Conservation (phyloP, 345 rosid species). For the Arabis alpina region DNA sequence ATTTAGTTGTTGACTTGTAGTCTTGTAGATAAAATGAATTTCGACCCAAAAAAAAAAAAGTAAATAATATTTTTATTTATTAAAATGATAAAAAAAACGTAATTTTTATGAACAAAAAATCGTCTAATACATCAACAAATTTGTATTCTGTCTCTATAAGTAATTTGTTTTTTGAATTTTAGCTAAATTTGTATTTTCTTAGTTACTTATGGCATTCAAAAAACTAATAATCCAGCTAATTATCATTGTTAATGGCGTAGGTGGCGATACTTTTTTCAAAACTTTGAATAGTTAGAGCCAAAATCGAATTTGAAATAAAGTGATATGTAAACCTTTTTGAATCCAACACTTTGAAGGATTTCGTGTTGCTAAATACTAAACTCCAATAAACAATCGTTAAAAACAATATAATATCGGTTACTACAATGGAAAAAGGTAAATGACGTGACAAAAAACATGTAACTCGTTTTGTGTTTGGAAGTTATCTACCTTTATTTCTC, state of each 20-base stretch:
- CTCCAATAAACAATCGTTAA: background rate
- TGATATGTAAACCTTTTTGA: background rate
- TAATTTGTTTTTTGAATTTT: too few species aligned
- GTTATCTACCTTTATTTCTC: background rate
- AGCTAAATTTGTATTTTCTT: too few species aligned
- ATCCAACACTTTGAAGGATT: background rate
- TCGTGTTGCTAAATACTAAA: background rate
- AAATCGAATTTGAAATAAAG: background rate
- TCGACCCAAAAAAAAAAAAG: too few species aligned
- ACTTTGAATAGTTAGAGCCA: background rate
- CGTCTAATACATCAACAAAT: too few species aligned
- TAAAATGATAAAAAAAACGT: too few species aligned
- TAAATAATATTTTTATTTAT: too few species aligned
- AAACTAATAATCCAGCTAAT: background rate
- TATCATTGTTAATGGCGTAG: constrained; percentile 11
- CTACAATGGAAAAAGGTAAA: constrained; percentile 5
- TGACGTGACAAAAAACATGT: constrained; percentile 30
- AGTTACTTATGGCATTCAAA: too few species aligned
- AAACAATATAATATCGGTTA: constrained; percentile 28
- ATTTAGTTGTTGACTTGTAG: background rate
- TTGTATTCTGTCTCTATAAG: too few species aligned
- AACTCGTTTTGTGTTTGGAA: constrained; percentile 35
- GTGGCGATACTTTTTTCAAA: background rate
- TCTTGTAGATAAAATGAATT: too few species aligned
- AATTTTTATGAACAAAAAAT: too few species aligned